Conservation (phyloP, 2,329 filamentous ascomycete species). For the Tolypocladium amazonense region DNA sequence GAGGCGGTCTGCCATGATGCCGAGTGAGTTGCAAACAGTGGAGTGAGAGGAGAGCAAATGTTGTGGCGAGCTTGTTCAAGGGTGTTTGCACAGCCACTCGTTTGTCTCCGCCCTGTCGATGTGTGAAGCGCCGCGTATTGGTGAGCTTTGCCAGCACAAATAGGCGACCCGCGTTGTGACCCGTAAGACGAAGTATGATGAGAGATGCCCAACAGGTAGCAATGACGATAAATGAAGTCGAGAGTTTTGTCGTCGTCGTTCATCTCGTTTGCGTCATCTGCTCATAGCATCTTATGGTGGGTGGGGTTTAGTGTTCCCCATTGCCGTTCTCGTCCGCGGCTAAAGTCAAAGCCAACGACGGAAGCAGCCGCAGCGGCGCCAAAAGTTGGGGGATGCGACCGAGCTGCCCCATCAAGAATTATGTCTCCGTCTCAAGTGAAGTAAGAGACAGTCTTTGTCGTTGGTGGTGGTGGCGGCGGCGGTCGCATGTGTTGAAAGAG, state of each 20-base stretch:
- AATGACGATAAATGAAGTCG: background rate
- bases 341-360: background rate
- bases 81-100: background rate
- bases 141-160: background rate
- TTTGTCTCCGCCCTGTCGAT: background rate
- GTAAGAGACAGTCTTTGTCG: background rate
- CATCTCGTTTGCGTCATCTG: background rate
- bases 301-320: background rate
- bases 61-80: background rate
- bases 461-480: background rate
- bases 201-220: background rate
- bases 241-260: background rate
- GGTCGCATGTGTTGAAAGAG: too few relatives aligned
- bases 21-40: background rate
- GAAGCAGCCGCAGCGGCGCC: background rate
- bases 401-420: background rate
- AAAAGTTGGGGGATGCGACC: background rate
- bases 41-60: background rate
- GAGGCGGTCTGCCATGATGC: slow-evolving; percentile 15
- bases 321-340: background rate
- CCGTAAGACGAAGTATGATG: background rate
- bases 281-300: background rate
- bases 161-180: background rate
- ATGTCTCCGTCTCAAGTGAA: background rate
- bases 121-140: background rate